Evolutionary conservation across 75 land plant genomes (phyloP), one percentile per base, ranked within the genome.

Genomic region (Pinus albicaulis): DNA sequence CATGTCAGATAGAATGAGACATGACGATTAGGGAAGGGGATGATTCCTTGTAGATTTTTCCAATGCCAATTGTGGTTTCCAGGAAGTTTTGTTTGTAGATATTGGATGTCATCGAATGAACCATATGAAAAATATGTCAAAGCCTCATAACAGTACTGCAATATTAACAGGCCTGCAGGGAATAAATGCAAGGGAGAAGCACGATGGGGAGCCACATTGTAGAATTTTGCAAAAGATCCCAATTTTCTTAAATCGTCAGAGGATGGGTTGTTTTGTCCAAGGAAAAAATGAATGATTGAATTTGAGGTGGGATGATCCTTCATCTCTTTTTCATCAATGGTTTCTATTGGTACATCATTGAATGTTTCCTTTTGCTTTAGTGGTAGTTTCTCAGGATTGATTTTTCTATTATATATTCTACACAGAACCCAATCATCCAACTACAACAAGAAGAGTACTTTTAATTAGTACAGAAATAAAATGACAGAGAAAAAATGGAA

Each of bases 371-470:
- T 36, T 48, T 69, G 71, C 53, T 69, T 22, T 22, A 69, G 8
- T 69, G 71, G 48, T 19, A 69, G 4, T 28, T 69, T 69, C 71
- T 69, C 48, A 19, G 48, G 8, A 38, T 48, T 69, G 48, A n/a
- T 69, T n/a, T 69, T 69, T n/a, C 38, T 69, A 48, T 69, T 69
- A 44, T 69, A 28, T 28, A 28, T 28, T 28, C 28, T 28, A 28
- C 28, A 28, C 0, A 28, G 28, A 28, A 28, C 28, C 71, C 71
- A 69, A 44, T 69, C 71, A 69, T 69, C 71, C 52, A 69, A 69
- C 71, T 69, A 48, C 71, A 69, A 16, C 7, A 44, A 38, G 7
- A 44, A 28, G 48, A 36, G 58, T 17, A 38, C 71, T 69, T 69
- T 69, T 3, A 62, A 59, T 62, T 28, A 62, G 65, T 28, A 28